These are phyloP conservation scores for Wallacemonas sp. DNA, from an alignment of 208 protist species.

Conservation along the genomic window DNA sequence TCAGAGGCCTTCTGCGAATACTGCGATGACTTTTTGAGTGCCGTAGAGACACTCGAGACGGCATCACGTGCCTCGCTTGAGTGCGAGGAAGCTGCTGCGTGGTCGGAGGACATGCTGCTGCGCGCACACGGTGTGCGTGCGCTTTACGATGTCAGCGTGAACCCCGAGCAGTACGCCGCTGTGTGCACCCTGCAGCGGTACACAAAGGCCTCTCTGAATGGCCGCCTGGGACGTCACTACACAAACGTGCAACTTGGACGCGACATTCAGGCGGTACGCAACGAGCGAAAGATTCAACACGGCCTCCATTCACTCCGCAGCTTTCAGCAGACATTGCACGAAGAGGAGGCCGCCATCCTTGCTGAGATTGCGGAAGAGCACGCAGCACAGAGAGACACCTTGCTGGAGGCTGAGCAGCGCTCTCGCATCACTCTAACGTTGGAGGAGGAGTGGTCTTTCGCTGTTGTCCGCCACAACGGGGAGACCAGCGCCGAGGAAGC, in stretches of 20 bases:
- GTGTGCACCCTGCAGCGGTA: slow-evolving; percentile 51
- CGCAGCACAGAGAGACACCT: slow-evolving; percentile 15
- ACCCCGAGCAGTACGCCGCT: slow-evolving; percentile 14
- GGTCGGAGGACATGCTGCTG: neutral
- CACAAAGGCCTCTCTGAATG: slow-evolving; percentile 34
- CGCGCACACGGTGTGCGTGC: neutral
- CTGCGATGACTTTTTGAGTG: neutral
- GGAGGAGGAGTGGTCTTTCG: slow-evolving; percentile 36
- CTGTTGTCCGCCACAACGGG: neutral
- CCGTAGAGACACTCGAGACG: slow-evolving; percentile 12
- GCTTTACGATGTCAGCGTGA: slow-evolving; percentile 22
- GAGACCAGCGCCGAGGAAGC: neutral
- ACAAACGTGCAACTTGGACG: slow-evolving; percentile 54
- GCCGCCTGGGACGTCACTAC: slow-evolving; percentile 53
- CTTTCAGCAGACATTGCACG: slow-evolving; percentile 35
- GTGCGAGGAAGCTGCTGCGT: neutral
- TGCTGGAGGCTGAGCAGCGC: slow-evolving; percentile 33
- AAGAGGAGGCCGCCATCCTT: slow-evolving; percentile 32
- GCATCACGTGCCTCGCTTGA: slow-evolving; percentile 6
- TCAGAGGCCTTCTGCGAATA: neutral
- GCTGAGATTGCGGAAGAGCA: slow-evolving; percentile 36
- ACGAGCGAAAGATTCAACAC: slow-evolving; percentile 32
- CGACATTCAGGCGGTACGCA: slow-evolving; percentile 44
- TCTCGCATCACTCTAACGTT: slow-evolving; percentile 34
- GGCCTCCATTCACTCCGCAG: slow-evolving; percentile 27